Base-by-base conservation (phyloP, 495 filamentous ascomycete species). In the Glarea lozoyensis region DNA sequence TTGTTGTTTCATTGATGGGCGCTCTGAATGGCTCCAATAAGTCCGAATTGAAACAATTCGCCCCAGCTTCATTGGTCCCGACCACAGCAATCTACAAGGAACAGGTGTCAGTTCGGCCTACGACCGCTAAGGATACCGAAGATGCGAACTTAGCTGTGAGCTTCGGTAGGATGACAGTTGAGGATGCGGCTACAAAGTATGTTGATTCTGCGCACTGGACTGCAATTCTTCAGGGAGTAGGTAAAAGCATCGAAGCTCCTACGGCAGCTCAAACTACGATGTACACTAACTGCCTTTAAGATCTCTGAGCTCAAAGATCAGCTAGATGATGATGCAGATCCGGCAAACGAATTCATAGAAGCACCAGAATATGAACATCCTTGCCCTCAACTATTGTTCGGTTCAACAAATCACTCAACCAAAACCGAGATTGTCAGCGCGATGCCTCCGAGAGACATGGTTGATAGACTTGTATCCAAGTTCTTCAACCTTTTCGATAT, bases 401-500 rank as follows among this genome's bases (percentile, higher is more conserved):
- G 46, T 7, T 4, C n/a, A 9, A 20, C 15, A 16, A 33, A 30
- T 5, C 7, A 10, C 5, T 19, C 37, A 7, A 59, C 49, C 43
- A 66, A 54, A 31, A 39, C 53, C n/a, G 63, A 68, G 4, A 52
- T 72, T n/a, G 24, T 72, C 11, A 52, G 53, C 33, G 37, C 62
- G 33, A 48, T 73, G 9, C 65, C 71, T 10, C 38, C 60, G 7
- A 60, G 61, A 19, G 25, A 53, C 2, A 45, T 68, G 5, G 55
- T 60, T 21, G 68, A 67, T 33, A 49, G 60, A 38, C 19, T 43
- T 2, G 40, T 49, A 4, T 10, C 40, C 7, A 25, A 36, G 11
- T 49, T 15, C 20, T 43, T 49, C n/a, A 29, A 29, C 10, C 6
- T 15, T 2, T n/a, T 35, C 15, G 35, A 35, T 1, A 32, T 49